These are phyloP conservation scores for Chenopodium suecicum DNA, from an alignment of 148 eudicot genomes.

Conservation along the genomic window DNA sequence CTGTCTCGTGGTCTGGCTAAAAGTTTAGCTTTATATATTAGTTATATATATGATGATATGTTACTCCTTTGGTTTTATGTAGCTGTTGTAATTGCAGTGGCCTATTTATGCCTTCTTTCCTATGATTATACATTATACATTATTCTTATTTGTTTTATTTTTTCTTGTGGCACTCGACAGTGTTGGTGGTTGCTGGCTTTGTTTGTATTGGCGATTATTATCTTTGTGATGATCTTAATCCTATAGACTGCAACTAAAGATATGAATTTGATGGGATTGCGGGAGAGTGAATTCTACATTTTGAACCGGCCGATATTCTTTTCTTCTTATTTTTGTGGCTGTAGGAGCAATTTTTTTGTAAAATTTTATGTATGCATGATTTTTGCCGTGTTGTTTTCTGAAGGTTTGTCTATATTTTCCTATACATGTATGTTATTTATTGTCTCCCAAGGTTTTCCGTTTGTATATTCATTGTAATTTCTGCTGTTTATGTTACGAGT, in stretches of 20 bases:
- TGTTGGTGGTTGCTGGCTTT: conserved; percentile 66
- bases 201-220: conserved; percentile 42
- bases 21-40: too few relatives aligned
- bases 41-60: too few relatives aligned
- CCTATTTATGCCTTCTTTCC: neutral
- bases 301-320: conserved; percentile 21
- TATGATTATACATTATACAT: too few relatives aligned
- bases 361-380: conserved; percentile 25
- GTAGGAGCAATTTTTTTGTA: conserved; percentile 15
- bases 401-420: conserved; percentile 9
- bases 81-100: neutral
- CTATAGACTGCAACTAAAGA: conserved; percentile 29
- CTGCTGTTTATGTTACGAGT: too few relatives aligned
- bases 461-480: too few relatives aligned
- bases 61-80: too few relatives aligned
- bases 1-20: too few relatives aligned
- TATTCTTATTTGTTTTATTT: neutral
- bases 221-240: conserved; percentile 45
- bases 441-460: too few relatives aligned
- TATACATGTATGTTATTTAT: neutral
- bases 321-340: conserved; percentile 13
- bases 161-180: conserved; percentile 32
- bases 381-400: conserved; percentile 2
- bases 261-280: conserved; percentile 13
- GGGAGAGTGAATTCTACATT: neutral